phyloP scores from a whole-genome alignment of 305 asterid species.

The Rubia tinctorum region DNA sequence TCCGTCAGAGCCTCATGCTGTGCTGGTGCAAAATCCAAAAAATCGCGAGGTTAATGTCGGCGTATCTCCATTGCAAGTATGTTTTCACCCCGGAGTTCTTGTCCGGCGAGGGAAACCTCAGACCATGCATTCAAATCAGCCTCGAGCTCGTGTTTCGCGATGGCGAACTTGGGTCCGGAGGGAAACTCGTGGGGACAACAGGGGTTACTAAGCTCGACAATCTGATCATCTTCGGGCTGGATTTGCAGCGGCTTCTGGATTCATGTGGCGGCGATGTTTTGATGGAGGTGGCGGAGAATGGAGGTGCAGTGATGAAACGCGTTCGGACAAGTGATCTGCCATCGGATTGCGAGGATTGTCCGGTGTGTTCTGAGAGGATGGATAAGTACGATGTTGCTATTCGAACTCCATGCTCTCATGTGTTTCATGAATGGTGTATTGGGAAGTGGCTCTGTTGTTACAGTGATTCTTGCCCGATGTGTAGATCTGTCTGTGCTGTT shows the following conservation, averaged over 20 bases:
- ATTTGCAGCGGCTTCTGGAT: neutral
- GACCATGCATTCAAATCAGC: neutral
- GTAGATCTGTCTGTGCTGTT: too few relatives aligned
- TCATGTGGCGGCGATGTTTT: neutral
- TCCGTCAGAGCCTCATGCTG: neutral
- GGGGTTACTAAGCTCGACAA: neutral
- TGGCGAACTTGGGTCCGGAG: neutral
- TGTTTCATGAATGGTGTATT: too few relatives aligned
- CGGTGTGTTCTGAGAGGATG: too few relatives aligned
- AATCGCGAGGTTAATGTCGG: neutral
- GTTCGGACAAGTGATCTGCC: too few relatives aligned
- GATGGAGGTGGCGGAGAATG: neutral
- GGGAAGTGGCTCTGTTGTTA: too few relatives aligned
- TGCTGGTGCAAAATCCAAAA: neutral
- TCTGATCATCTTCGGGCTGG: neutral
- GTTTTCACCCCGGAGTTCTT: neutral
- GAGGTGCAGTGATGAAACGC: too few relatives aligned
- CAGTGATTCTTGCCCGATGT: too few relatives aligned
- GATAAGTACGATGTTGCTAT: too few relatives aligned
- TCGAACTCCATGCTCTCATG: too few relatives aligned
- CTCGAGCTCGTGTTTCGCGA: neutral
- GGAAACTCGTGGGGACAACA: too few relatives aligned
- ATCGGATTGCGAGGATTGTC: too few relatives aligned
- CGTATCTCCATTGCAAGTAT: neutral
- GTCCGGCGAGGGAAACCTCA: neutral